Percentiles rank a stretch among this genome's conserved stretches.
phyloP scores from a whole-genome alignment of 257 asterid species.

The Solanum clarkiae region DNA sequence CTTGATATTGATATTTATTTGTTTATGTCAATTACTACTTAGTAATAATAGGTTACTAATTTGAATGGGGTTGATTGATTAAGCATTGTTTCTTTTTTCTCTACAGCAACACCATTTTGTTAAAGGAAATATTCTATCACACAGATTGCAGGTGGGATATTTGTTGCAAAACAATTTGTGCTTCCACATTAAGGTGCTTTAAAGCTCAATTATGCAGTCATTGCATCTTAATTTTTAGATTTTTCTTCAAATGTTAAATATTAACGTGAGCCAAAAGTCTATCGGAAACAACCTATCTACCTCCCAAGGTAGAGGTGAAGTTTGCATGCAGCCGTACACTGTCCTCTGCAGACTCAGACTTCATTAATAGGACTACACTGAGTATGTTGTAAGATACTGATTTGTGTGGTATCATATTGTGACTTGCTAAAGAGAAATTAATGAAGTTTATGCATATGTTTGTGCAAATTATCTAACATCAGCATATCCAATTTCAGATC shows the following conservation, averaged over 20 bases:
- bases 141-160: neutral
- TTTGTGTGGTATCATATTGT: neutral
- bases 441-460: neutral
- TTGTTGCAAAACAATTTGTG: neutral
- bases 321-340: neutral
- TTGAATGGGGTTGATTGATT: neutral
- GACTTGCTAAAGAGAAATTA: neutral
- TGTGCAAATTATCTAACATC: neutral
- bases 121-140: neutral
- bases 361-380: neutral
- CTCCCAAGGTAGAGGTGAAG: neutral
- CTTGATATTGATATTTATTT: neutral
- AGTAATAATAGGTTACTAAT: neutral
- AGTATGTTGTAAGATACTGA: neutral
- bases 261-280: neutral
- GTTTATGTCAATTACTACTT: neutral
- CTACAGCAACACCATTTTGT: neutral
- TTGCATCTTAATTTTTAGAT: neutral
- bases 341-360: fast-evolving
- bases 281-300: neutral
- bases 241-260: neutral
- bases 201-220: neutral
- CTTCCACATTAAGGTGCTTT: neutral
- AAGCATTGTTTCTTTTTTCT: neutral
- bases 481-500: neutral